Percentiles rank a stretch among this genome's conserved stretches.
Evolutionary conservation across 495 filamentous ascomycete species (phyloP).

Genomic region (Parachaetomium inaequale): DNA sequence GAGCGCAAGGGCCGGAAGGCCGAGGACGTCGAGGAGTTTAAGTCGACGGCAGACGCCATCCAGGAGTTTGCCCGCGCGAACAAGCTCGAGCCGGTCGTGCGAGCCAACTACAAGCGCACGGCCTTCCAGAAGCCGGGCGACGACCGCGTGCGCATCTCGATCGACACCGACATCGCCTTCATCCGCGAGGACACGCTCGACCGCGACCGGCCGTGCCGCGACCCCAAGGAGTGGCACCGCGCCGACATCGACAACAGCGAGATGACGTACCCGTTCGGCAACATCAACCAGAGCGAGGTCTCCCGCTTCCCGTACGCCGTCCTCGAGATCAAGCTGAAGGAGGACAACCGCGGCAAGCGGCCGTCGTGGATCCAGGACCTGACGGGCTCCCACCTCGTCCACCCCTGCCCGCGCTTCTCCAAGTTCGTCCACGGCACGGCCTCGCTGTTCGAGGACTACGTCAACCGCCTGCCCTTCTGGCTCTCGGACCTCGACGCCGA

Average conservation of each 20-base stretch:
- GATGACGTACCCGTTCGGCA: constrained; percentile 81
- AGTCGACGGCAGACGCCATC: constrained; percentile 68
- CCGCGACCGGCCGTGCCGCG: constrained; percentile 75
- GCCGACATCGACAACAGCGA: constrained; percentile 76
- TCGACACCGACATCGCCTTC: constrained; percentile 88
- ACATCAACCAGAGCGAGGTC: constrained; percentile 85
- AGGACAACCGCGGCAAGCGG: constrained; percentile 57
- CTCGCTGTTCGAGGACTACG: constrained; percentile 87
- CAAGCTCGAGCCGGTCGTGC: constrained; percentile 76
- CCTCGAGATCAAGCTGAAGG: constrained; percentile 87
- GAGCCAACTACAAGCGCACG: constrained; percentile 90
- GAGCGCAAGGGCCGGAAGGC: constrained; percentile 58
- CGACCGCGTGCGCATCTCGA: constrained; percentile 81
- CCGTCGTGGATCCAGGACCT: constrained; percentile 87
- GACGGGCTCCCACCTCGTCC: constrained; percentile 87
- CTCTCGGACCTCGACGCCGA: constrained; percentile 83
- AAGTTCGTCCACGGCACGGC: constrained; percentile 96
- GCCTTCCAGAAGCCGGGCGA: constrained; percentile 96
- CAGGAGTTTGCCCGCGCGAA: constrained; percentile 75
- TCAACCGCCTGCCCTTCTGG: constrained; percentile 97
- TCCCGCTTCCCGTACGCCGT: constrained; percentile 87
- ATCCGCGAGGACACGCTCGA: constrained; percentile 92
- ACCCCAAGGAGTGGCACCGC: constrained; percentile 86
- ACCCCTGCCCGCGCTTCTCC: constrained; percentile 83
- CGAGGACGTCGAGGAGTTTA: constrained; percentile 64